Evolutionary conservation across 306 rosid genomes (phyloP).

Genomic region (Comarum palustre): DNA sequence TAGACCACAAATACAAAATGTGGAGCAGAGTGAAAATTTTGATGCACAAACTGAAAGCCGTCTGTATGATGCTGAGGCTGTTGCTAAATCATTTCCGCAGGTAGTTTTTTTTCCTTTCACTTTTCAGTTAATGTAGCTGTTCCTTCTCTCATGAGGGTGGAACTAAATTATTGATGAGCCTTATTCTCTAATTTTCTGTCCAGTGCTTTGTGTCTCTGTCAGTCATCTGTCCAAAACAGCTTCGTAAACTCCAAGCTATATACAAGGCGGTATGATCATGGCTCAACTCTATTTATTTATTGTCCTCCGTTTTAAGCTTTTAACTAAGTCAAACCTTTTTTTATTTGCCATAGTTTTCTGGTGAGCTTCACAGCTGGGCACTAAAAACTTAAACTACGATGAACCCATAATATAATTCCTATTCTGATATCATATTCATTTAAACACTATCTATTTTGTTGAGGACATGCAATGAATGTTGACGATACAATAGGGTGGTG

Average conservation of each 20-base stretch:
- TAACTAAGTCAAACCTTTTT: slow-evolving; percentile 11
- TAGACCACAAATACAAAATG: slow-evolving; percentile 63
- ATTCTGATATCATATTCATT: background rate
- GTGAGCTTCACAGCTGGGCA: background rate
- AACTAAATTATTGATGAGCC: slow-evolving; percentile 9
- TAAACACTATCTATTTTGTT: background rate
- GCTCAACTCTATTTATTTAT: slow-evolving; percentile 3
- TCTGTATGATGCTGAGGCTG: slow-evolving; percentile 79
- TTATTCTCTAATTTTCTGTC: slow-evolving; percentile 33
- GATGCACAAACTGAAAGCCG: slow-evolving; percentile 65
- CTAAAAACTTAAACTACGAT: slow-evolving; percentile 5
- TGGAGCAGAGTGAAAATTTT: slow-evolving; percentile 71
- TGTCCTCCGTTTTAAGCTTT: background rate
- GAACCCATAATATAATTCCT: background rate
- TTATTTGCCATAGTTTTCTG: slow-evolving; percentile 2
- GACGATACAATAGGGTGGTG: background rate
- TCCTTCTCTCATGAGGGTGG: slow-evolving; percentile 13
- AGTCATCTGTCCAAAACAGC: slow-evolving; percentile 88
- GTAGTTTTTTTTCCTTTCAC: slow-evolving; percentile 29
- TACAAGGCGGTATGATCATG: slow-evolving; percentile 65
- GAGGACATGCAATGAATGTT: slow-evolving; percentile 1
- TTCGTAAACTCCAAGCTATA: slow-evolving; percentile 68
- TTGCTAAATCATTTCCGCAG: slow-evolving; percentile 85
- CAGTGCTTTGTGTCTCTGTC: slow-evolving; percentile 88
- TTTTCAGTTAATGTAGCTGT: slow-evolving; percentile 10